Conservation (phyloP, 768 basidiomycete genomes). For the Amanita phalloides region DNA sequence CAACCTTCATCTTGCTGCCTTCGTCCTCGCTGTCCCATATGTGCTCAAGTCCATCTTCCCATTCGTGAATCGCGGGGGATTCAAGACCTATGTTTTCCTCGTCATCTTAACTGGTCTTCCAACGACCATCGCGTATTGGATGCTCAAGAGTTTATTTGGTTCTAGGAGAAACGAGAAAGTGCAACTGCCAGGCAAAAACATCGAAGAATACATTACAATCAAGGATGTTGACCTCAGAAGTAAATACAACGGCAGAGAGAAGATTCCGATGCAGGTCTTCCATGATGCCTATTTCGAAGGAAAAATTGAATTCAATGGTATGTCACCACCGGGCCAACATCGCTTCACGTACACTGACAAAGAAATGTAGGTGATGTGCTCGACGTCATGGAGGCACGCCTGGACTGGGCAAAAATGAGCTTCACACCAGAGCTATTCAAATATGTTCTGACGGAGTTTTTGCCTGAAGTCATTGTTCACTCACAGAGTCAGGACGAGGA, state of each 20-base stretch:
- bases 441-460: constrained; percentile 78
- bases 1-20: constrained; percentile 67
- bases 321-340: constrained; percentile 11
- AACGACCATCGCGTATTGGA: constrained; percentile 82
- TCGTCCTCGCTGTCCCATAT: constrained; percentile 76
- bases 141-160: constrained; percentile 74
- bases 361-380: constrained; percentile 69
- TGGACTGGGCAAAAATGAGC: constrained; percentile 90
- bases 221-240: constrained; percentile 74
- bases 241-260: constrained; percentile 72
- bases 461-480: constrained; percentile 93
- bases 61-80: constrained; percentile 72
- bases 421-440: constrained; percentile 88
- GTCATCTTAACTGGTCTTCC: constrained; percentile 67
- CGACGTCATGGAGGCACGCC: constrained; percentile 87
- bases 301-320: constrained; percentile 94
- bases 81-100: constrained; percentile 80
- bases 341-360: constrained; percentile 5
- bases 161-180: constrained; percentile 78
- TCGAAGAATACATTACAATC: constrained; percentile 87
- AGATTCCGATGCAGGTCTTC: constrained; percentile 97
- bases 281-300: constrained; percentile 96
- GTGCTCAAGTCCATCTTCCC: constrained; percentile 76
- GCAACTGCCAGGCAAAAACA: constrained; percentile 69
- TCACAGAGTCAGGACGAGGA: constrained; percentile 88